These are phyloP conservation scores for Botrytis fabae DNA, from an alignment of 2,329 filamentous ascomycete genomes.

Conservation along the genomic window DNA sequence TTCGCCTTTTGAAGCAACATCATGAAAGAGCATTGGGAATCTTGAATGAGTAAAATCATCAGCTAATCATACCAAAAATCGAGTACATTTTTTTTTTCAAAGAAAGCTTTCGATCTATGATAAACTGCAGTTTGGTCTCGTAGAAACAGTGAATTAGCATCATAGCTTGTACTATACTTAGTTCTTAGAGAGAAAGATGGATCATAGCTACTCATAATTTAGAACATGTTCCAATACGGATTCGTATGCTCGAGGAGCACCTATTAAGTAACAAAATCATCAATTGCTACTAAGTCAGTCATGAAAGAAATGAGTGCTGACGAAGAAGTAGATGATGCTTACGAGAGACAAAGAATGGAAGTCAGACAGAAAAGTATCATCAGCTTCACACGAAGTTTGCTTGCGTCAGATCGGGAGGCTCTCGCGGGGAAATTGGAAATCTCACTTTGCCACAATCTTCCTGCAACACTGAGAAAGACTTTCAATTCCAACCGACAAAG, in stretches of 20 bases:
- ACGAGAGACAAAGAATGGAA: not conserved
- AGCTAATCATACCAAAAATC: not conserved
- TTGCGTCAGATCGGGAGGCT: not conserved
- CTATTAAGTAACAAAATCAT: not conserved
- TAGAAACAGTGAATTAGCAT: not conserved
- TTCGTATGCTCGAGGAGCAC: not conserved
- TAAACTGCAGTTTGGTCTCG: not conserved
- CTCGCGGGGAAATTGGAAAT: not conserved
- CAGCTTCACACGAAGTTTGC: not conserved
- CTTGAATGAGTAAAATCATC: not conserved
- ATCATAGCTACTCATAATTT: not conserved
- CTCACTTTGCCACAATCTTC: not conserved
- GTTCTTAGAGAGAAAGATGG: not conserved
- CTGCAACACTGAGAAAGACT: not conserved
- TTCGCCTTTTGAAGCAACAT: not conserved
- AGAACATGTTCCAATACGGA: not conserved
- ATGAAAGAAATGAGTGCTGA: not conserved
- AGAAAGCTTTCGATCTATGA: not conserved
- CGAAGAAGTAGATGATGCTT: not conserved
- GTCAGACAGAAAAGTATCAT: not conserved
- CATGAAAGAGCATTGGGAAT: not conserved
- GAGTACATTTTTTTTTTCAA: not conserved
- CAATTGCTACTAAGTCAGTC: too few species aligned
- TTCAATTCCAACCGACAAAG: too few species aligned
- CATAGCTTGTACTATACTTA: not conserved